Evolutionary conservation across 179 eudicot genomes (phyloP).

Genomic region (Heliamphora pulchella): DNA sequence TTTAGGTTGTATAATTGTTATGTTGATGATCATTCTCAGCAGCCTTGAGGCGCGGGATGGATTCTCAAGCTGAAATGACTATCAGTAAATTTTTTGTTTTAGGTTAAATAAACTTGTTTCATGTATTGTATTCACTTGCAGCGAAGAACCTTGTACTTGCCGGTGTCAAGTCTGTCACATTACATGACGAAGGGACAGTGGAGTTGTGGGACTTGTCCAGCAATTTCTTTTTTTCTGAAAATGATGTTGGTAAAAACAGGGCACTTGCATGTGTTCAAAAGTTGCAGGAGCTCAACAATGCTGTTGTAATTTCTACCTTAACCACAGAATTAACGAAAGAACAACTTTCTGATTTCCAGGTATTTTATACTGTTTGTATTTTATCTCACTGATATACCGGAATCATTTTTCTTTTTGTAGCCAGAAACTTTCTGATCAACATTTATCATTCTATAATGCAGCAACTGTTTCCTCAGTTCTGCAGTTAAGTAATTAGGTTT

Average conservation of each 20-base stretch:
- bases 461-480: neutral
- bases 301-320: constrained; percentile 63
- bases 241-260: constrained; percentile 82
- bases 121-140: constrained; percentile 30
- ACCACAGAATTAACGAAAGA: constrained; percentile 52
- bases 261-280: constrained; percentile 77
- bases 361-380: constrained; percentile 6
- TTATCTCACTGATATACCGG: neutral
- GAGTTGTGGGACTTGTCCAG: constrained; percentile 87
- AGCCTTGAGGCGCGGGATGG: neutral
- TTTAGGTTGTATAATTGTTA: neutral
- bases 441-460: neutral
- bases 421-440: neutral
- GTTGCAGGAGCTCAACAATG: constrained; percentile 86
- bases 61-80: constrained; percentile 5
- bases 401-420: neutral
- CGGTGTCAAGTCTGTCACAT: constrained; percentile 85
- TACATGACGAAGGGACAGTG: constrained; percentile 79
- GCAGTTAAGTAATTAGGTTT: neutral
- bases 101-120: neutral
- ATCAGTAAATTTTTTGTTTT: neutral
- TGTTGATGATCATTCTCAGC: neutral
- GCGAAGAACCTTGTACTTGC: constrained; percentile 90
- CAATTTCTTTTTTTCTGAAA: constrained; percentile 73
- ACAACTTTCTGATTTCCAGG: constrained; percentile 83